These are phyloP conservation scores for Wilcoxina mikolae DNA, from an alignment of 495 filamentous ascomycete species.

Conservation along the genomic window DNA sequence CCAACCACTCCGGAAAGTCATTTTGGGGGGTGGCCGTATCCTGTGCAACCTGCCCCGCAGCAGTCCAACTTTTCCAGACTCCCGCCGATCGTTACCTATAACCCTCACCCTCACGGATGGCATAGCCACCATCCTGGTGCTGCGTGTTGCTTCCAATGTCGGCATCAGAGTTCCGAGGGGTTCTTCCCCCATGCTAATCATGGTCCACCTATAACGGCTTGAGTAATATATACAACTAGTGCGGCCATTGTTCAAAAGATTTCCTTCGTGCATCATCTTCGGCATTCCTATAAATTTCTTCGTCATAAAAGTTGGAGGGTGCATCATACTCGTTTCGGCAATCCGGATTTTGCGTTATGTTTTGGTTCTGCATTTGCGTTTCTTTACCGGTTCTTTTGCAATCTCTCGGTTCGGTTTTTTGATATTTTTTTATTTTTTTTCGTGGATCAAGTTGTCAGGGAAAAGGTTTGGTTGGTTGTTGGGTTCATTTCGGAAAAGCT, in stretches of 20 bases:
- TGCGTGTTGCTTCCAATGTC: slow-evolving; percentile 55
- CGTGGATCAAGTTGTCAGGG: slow-evolving; percentile 7
- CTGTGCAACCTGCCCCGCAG: slow-evolving; percentile 30
- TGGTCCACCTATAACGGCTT: slow-evolving; percentile 51
- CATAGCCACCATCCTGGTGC: slow-evolving; percentile 44
- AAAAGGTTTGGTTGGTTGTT: too few species aligned
- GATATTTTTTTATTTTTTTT: slow-evolving; percentile 21
- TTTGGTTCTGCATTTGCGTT: slow-evolving; percentile 18
- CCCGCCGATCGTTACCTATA: slow-evolving; percentile 36
- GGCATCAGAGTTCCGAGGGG: slow-evolving; percentile 48
- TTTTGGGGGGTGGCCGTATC: slow-evolving; percentile 29
- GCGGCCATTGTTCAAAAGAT: slow-evolving; percentile 11
- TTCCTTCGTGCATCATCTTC: slow-evolving; percentile 10
- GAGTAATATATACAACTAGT: slow-evolving; percentile 15
- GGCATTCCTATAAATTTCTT: slow-evolving; percentile 5
- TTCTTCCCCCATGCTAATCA: slow-evolving; percentile 39
- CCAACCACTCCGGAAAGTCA: slow-evolving; percentile 45
- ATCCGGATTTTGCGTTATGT: slow-evolving; percentile 28
- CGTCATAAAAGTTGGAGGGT: slow-evolving; percentile 27
- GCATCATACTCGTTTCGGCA: slow-evolving; percentile 27
- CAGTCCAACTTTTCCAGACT: slow-evolving; percentile 30
- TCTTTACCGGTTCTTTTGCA: slow-evolving; percentile 11
- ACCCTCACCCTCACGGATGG: slow-evolving; percentile 48
- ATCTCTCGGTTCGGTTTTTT: slow-evolving; percentile 18
- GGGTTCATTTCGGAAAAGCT: slow-evolving; percentile 11